Evolutionary conservation across 345 rosid species (phyloP).

Genomic region (Firmiana major): DNA sequence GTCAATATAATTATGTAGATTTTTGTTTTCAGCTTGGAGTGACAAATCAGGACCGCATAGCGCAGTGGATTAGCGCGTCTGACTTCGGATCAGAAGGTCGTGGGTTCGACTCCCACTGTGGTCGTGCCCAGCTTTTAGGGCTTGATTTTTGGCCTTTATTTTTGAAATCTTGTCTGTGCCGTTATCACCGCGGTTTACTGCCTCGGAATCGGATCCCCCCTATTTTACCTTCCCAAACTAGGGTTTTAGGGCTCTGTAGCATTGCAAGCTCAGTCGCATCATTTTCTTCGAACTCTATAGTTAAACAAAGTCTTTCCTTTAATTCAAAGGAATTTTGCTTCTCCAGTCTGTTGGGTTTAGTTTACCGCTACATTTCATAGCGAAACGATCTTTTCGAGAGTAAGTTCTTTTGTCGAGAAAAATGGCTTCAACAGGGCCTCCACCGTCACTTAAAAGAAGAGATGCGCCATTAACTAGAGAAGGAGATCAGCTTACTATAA

Average conservation of each 20-base stretch:
- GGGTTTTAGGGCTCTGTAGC: not conserved
- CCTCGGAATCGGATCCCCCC: not conserved
- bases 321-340: not conserved
- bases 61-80: constrained; percentile 99
- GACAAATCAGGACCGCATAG: too few species aligned
- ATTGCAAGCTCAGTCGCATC: not conserved
- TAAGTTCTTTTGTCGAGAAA: not conserved
- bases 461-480: constrained; percentile 61
- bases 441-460: constrained; percentile 53
- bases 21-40: too few species aligned
- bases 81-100: constrained; percentile 99
- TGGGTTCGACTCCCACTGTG: constrained; percentile 93
- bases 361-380: not conserved
- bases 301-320: not conserved
- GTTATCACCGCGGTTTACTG: too few species aligned
- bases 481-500: constrained; percentile 70
- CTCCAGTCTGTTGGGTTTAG: not conserved
- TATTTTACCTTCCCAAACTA: not conserved
- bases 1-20: too few species aligned
- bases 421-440: constrained; percentile 55
- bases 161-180: not conserved
- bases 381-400: not conserved
- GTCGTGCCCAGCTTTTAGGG: constrained; percentile 24
- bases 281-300: not conserved
- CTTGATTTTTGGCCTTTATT: not conserved